Conservation (phyloP, 2,329 filamentous ascomycete genomes). For the Fusarium caatingaense region DNA sequence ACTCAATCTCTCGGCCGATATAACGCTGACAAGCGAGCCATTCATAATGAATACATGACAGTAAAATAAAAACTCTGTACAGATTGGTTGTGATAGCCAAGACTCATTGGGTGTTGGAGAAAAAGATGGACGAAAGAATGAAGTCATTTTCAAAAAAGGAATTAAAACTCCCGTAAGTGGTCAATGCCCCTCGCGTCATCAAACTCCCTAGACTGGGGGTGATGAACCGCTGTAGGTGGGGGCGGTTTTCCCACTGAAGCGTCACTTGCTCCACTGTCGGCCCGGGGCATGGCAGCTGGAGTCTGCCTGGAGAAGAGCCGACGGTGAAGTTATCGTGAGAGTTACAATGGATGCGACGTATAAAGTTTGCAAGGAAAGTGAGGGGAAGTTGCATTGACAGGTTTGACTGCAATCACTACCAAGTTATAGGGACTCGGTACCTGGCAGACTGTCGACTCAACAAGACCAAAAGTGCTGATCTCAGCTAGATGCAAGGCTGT, state of each 20-base stretch:
- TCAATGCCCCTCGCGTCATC: slow-evolving; percentile 27
- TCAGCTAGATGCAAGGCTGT: slow-evolving; percentile 7
- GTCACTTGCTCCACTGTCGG: slow-evolving; percentile 26
- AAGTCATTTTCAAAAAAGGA: slow-evolving; percentile 19
- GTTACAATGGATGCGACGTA: neutral
- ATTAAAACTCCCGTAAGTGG: slow-evolving; percentile 12
- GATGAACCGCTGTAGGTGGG: slow-evolving; percentile 21
- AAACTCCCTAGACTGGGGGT: slow-evolving; percentile 11
- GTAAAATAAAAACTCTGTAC: neutral
- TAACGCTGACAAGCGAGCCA: neutral
- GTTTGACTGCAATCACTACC: neutral
- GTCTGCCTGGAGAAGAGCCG: neutral
- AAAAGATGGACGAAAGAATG: slow-evolving; percentile 16
- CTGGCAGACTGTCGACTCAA: neutral
- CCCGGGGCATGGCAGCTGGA: neutral
- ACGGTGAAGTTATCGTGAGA: neutral
- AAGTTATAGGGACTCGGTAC: neutral
- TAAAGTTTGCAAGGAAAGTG: slow-evolving; percentile 16
- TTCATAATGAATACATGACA: neutral
- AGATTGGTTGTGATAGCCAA: slow-evolving; percentile 1
- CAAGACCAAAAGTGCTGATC: slow-evolving; percentile 11
- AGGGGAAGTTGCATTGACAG: neutral
- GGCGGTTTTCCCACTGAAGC: slow-evolving; percentile 7
- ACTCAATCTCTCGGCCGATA: slow-evolving; percentile 1
- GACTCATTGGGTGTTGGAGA: slow-evolving; percentile 3